Evolutionary conservation across 495 filamentous ascomycete species (phyloP), one percentile per base, ranked within the genome.

Genomic region (Penicillium cosmopolitanum): DNA sequence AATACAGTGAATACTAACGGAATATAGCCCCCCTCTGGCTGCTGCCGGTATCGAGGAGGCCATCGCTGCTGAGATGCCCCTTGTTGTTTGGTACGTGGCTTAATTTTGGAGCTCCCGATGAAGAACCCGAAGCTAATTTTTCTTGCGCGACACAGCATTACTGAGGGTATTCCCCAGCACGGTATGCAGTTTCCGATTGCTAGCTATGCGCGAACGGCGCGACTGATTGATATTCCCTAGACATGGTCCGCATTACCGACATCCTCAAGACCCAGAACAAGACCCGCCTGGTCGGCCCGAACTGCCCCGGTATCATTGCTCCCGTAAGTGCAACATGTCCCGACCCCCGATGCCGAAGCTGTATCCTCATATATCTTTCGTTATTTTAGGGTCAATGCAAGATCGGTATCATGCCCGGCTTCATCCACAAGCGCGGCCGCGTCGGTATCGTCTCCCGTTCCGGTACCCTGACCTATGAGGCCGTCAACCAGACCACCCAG

Each of bases 331-430:
- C 44, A 13, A 44, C 53, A 13, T 48, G 38, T 38, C 23, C 13
- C 25, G 11, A 11, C 13, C 19, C 19, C 18, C 25, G n/a, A 34
- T 18, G 25, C 21, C 31, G 28, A 44, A 38, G 42, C 25, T 31
- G 42, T 31, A 53, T 60, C 15, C 53, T 60, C 18, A 63, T 67
- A 53, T 35, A 40, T 31, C 13, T 25, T 19, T 61, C 66, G 59
- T 64, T 50, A 48, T 51, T 66, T 40, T 67, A 90, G 87, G 95
- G 94, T 61, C 95, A 96, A 88, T 99, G 95, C 86, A 99, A 99
- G 83, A 99, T 99, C 74, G 95, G 95, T 71, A 99, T 99, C 81
- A 99, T 99, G 95, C 95, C 95, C 44, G 95, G 95, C 67, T 96
- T 97, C 84, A 98, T 99, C 82, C 95, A 99, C 85, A 97, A 99